Percentiles rank a stretch among this genome's conserved stretches.
phyloP scores from a whole-genome alignment of 2,329 filamentous ascomycete species.

The Penicillium sp. region DNA sequence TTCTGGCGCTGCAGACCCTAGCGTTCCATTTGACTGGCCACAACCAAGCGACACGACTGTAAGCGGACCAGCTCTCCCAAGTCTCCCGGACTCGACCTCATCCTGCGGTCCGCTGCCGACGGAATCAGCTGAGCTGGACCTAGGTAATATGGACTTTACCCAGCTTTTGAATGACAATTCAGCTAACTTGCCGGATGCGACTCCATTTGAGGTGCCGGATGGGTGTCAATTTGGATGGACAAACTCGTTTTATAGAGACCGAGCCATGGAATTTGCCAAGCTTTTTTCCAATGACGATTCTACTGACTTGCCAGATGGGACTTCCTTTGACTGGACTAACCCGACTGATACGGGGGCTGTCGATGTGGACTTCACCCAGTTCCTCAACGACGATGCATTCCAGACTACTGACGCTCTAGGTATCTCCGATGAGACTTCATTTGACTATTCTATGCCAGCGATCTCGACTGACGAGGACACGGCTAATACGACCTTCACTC shows the following conservation, averaged over 20 bases:
- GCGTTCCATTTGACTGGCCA: neutral
- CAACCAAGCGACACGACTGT: neutral
- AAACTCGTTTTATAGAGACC: too few relatives aligned
- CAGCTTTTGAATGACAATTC: neutral
- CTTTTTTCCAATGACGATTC: neutral
- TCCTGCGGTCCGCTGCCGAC: too few relatives aligned
- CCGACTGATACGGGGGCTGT: neutral
- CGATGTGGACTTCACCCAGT: neutral
- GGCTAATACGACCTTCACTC: neutral
- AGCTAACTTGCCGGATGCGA: neutral
- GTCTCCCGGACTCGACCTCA: too few relatives aligned
- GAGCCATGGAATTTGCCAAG: too few relatives aligned
- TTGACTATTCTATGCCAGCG: neutral
- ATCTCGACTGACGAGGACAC: neutral
- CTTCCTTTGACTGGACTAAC: neutral
- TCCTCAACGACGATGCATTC: neutral
- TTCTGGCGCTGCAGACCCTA: neutral
- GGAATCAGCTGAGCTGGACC: neutral
- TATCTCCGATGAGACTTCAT: neutral
- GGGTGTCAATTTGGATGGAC: too few relatives aligned
- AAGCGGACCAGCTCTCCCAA: too few relatives aligned
- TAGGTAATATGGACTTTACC: neutral
- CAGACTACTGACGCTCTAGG: neutral
- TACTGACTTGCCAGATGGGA: neutral
- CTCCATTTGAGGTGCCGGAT: neutral